Base-by-base conservation (phyloP, 1,284 basidiomycete genomes). In the Rhizoctonia solani region DNA sequence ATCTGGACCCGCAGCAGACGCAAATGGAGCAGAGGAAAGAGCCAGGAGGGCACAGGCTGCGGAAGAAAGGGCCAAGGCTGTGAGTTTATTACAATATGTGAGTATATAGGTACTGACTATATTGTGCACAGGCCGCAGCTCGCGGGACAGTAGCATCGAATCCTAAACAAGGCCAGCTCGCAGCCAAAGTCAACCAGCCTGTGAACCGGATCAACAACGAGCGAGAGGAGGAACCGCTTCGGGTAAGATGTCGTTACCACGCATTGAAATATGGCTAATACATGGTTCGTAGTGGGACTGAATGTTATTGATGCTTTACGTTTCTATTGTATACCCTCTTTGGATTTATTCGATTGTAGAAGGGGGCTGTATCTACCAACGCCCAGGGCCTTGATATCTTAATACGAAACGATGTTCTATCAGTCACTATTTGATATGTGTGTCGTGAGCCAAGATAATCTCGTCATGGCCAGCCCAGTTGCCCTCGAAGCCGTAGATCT, bases 151-250 rank as follows among this genome's bases (percentile, higher is more conserved):
- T 32, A 32, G 41, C 55, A 19, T 59, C 42, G 3, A 59, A 59
- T 34, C 55, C 55, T 44, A 59, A 47, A 42, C 55, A 47, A 59
- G 55, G 41, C 1, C 55, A 59, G 29, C 55, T 59, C 29, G 42
- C 55, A 4, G 55, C 55, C 27, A 46, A 59, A 27, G 9, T 27
- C 55, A 59, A 59, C 55, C 34, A 59, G 55, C 55, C 41, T n/a
- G 19, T 46, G 8, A 39, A 39, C 37, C 37, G 44, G 44, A 21
- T 14, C 9, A 19, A 46, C 44, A 19, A 46, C 19, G 41, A 59
- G 42, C 41, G 32, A 14, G 34, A 42, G 32, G 54, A 41, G 54
- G 39, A 42, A 14, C 39, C 55, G 5, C 23, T 59, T 41, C 41
- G 54, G 37, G 54, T 59, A 23, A 30, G 41, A n/a, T 32, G 29